phyloP scores from a whole-genome alignment of 257 asterid species.

The Lavandula angustifolia region DNA sequence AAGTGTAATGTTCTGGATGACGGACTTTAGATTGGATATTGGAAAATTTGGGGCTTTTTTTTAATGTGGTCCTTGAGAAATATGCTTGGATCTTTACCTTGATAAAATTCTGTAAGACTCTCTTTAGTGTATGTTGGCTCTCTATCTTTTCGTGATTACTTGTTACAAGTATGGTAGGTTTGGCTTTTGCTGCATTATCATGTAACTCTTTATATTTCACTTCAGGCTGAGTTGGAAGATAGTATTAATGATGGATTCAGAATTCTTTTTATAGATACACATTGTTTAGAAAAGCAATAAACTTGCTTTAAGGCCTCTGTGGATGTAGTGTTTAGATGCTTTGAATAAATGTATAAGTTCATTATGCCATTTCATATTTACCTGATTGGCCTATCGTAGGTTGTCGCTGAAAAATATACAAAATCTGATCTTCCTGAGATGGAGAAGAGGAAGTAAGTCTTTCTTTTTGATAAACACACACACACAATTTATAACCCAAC shows the following conservation, averaged over 20 bases:
- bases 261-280: not conserved
- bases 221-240: conserved; percentile 7
- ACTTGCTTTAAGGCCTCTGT: not conserved
- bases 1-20: not conserved
- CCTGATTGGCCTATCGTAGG: conserved; percentile 48
- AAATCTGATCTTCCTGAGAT: conserved; percentile 91
- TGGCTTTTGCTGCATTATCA: not conserved
- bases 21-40: not conserved
- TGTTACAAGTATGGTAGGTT: not conserved
- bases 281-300: not conserved
- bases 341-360: not conserved
- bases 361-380: conserved; percentile 17
- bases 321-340: conserved; percentile 11
- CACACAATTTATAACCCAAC: too few relatives aligned
- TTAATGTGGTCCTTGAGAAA: too few relatives aligned
- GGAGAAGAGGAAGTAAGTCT: conserved; percentile 90
- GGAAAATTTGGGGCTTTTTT: not conserved
- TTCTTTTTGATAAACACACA: not conserved
- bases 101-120: not conserved
- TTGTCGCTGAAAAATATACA: conserved; percentile 76
- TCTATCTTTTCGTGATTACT: not conserved
- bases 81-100: not conserved
- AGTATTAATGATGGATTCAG: not conserved
- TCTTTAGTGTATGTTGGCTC: too few relatives aligned
- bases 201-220: not conserved